Percentiles rank a stretch among this genome's conserved stretches.
Evolutionary conservation across 2,329 filamentous ascomycete species (phyloP).

Genomic region (Penicillium crustosum): DNA sequence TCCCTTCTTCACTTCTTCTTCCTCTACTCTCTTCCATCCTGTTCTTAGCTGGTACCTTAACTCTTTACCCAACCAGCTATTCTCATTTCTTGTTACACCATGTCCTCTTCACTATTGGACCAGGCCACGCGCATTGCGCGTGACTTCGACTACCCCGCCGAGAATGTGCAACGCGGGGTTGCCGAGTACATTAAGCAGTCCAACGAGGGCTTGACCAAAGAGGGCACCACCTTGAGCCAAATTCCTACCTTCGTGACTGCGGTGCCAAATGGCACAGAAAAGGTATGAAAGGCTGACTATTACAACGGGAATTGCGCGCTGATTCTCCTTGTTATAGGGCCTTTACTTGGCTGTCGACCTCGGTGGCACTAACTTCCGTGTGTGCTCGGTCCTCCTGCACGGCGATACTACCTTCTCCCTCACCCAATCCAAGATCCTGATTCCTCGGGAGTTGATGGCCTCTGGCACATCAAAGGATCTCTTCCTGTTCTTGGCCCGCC

Average conservation of each 20-base stretch:
- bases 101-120: conserved; percentile 51
- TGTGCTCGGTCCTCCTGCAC: conserved; percentile 91
- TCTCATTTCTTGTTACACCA: conserved; percentile 18
- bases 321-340: conserved; percentile 57
- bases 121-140: conserved; percentile 78
- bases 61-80: neutral
- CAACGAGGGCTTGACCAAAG: conserved; percentile 76
- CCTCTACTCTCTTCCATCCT: neutral
- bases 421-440: conserved; percentile 87
- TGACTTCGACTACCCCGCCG: conserved; percentile 80
- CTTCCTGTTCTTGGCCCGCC: conserved; percentile 87
- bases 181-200: conserved; percentile 85
- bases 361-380: conserved; percentile 97
- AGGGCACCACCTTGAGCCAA: conserved; percentile 82
- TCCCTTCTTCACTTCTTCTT: neutral
- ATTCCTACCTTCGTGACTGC: conserved; percentile 96
- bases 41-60: conserved; percentile 1
- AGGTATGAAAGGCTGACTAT: conserved; percentile 56
- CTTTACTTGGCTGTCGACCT: conserved; percentile 95
- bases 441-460: conserved; percentile 86
- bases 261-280: conserved; percentile 95
- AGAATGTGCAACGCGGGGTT: conserved; percentile 76
- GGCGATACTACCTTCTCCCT: conserved; percentile 94
- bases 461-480: conserved; percentile 82
- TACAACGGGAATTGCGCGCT: conserved; percentile 12